phyloP scores from a whole-genome alignment of 139 green algal species.

The Asterochloris erici region DNA sequence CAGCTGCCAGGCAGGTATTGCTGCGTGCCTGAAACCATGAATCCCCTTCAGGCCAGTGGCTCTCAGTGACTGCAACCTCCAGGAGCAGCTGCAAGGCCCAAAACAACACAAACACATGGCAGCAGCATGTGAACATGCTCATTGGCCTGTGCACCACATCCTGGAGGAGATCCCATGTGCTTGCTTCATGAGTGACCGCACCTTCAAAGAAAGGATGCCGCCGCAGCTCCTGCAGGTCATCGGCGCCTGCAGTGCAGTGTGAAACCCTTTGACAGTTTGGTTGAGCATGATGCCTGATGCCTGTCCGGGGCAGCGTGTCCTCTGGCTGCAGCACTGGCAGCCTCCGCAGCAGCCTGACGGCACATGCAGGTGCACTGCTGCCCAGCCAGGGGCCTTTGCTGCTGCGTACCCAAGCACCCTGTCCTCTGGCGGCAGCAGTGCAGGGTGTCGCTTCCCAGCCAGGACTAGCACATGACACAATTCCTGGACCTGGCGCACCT shows the following conservation, averaged over 20 bases:
- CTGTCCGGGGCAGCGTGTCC: no score
- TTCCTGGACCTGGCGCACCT: constrained; percentile 37
- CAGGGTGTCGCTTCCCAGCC: no score
- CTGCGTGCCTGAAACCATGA: background rate
- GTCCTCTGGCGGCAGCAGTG: constrained; percentile 44
- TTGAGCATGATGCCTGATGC: no score
- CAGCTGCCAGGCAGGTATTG: no score
- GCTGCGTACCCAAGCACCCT: constrained; percentile 6
- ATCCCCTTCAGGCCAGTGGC: background rate
- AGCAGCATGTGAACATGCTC: background rate
- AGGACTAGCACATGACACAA: no score
- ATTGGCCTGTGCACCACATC: background rate
- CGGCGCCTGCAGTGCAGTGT: background rate
- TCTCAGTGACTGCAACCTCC: background rate
- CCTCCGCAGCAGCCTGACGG: no score
- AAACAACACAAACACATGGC: background rate
- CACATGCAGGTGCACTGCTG: no score
- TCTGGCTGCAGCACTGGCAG: no score
- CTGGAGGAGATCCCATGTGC: background rate
- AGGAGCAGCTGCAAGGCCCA: background rate
- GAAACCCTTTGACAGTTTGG: no score
- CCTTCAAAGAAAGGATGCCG: constrained; percentile 27
- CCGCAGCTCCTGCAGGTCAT: constrained; percentile 9
- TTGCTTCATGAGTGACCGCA: background rate
- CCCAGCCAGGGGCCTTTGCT: no score